Evolutionary conservation across 1,284 basidiomycete species (phyloP).

Genomic region (Trametes sp.): DNA sequence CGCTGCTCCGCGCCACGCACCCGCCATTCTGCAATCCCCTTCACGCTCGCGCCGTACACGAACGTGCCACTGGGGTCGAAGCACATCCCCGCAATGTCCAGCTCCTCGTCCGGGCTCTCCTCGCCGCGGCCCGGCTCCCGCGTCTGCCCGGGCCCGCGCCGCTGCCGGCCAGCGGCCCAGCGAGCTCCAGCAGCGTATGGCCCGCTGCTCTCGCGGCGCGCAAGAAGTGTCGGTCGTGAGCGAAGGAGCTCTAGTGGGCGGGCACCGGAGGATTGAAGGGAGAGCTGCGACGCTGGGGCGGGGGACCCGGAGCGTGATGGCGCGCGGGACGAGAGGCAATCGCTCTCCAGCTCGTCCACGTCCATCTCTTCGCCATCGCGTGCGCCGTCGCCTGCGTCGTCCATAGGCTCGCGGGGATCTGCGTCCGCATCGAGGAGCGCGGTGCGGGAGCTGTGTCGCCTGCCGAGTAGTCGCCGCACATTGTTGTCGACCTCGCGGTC

Average conservation of each 20-base stretch:
- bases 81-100: constrained; percentile 76
- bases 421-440: constrained; percentile 33
- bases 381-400: constrained; percentile 30
- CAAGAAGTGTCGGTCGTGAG: constrained; percentile 31
- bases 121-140: constrained; percentile 31
- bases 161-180: constrained; percentile 25
- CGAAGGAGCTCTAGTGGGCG: constrained; percentile 34
- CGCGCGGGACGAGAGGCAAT: constrained; percentile 53
- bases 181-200: constrained; percentile 28
- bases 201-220: constrained; percentile 36
- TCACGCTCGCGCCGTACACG: constrained; percentile 72
- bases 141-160: constrained; percentile 39
- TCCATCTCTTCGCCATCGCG: constrained; percentile 47
- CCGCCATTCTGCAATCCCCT: constrained; percentile 71
- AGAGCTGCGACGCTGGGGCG: constrained; percentile 42
- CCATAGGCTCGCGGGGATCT: constrained; percentile 42
- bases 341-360: constrained; percentile 52
- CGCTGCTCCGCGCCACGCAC: constrained; percentile 65
- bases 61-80: constrained; percentile 75
- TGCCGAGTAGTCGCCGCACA: constrained; percentile 61
- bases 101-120: constrained; percentile 44
- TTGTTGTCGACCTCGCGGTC: constrained; percentile 67
- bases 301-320: constrained; percentile 56
- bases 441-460: constrained; percentile 46
- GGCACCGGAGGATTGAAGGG: constrained; percentile 28